A percentile compares a stretch with the other conserved stretches of the same genome.
Evolutionary conservation across 1,139 yeast species (phyloP).

Genomic region (Casaregolazyma suthepensis): DNA sequence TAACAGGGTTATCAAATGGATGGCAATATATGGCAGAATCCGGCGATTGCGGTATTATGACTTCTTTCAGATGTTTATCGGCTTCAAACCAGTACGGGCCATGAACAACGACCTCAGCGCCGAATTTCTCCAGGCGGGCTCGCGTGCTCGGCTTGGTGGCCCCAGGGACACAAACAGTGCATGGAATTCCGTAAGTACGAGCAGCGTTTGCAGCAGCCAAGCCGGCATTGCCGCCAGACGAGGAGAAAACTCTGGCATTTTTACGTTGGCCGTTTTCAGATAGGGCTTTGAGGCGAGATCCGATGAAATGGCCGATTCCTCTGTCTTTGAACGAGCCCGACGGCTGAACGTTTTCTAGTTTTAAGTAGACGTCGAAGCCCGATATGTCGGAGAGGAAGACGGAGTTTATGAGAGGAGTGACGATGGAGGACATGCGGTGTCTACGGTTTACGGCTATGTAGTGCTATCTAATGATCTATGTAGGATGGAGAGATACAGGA

Average conservation of each 20-base stretch:
- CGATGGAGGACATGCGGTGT: conserved; percentile 11
- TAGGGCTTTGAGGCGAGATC: conserved; percentile 11
- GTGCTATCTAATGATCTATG: too few species aligned
- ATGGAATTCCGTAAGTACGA: conserved; percentile 38
- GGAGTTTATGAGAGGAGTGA: conserved; percentile 29
- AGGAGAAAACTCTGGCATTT: conserved; percentile 48
- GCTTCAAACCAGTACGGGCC: conserved; percentile 67
- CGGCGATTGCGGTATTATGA: conserved; percentile 33
- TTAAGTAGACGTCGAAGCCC: conserved; percentile 48
- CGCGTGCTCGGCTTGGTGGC: conserved; percentile 40
- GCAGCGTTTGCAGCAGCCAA: conserved; percentile 67
- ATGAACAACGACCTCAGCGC: conserved; percentile 48
- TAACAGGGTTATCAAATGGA: conserved; percentile 56
- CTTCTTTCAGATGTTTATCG: conserved; percentile 43
- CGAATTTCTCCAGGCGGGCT: conserved; percentile 38
- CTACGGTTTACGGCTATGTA: neutral
- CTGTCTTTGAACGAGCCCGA: conserved; percentile 68
- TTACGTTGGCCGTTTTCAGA: conserved; percentile 14
- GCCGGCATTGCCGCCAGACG: conserved; percentile 79
- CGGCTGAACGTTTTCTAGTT: conserved; percentile 64
- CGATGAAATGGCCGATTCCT: conserved; percentile 46
- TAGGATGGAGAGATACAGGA: neutral
- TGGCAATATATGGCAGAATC: conserved; percentile 53
- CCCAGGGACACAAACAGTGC: conserved; percentile 63
- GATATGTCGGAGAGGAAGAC: conserved; percentile 25